Base-by-base conservation (phyloP, 2,329 filamentous ascomycete species). In the Xylaria sp. region DNA sequence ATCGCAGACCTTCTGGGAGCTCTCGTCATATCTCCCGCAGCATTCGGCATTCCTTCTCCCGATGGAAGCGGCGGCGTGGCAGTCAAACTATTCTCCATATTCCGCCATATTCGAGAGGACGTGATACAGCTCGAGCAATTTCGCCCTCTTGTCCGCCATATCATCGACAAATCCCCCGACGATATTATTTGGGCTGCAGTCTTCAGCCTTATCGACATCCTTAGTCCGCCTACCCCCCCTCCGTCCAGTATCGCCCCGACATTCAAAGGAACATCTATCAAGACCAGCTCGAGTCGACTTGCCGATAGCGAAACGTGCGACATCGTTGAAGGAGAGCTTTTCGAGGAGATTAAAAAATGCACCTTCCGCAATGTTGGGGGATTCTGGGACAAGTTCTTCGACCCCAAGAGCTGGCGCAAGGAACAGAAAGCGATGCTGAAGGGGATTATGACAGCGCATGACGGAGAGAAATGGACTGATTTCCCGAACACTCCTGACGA, bases 361-460 rank as follows among this genome's bases (percentile, higher is more conserved):
- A 60, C 52, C 1, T 64, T 58, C 21, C 37, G 48, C 9, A 51
- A 47, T 21, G 38, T 54, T 7, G 35, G 38, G 3, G n/a, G 49
- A 29, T 64, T 61, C n/a, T 61, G 33, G 7, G 29, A 61, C 19
- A 64, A 54, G 53, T 61, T 51, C n/a, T 61, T 64, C 19, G 15
- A 63, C 1, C 19, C 35, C 6, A 29, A 48, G 10, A 53, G 15
- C 46, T 63, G 44, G 60, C 4, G 17, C 15, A 19, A 48, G 11
- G 15, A 35, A 49, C 27, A 62, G 29, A 54, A 58, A 41, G 27
- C 5, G 19, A 62, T 54, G 48, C 27, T 54, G 9, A 25, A 54
- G 4, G 19, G 13, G 9, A 46, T 62, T 10, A 48, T 58, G 11
- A 43, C 41, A 31, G 15, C 9, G 9, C n/a, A 62, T n/a, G 37